phyloP scores from a whole-genome alignment of 2,329 filamentous ascomycete genomes.

The Cytospora piceae region DNA sequence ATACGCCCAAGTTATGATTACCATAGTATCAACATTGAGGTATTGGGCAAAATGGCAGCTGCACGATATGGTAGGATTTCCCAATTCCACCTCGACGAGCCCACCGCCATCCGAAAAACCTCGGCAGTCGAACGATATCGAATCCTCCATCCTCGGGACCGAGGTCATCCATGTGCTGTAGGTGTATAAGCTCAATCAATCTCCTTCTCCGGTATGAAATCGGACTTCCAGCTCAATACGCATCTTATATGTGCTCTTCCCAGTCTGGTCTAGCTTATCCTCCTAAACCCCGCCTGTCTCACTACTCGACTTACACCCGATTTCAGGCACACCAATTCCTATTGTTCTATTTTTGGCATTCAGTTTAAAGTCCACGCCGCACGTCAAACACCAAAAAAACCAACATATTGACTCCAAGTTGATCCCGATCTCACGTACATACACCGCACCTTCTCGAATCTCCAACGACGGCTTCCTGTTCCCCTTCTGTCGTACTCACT shows the following conservation, averaged over 20 bases:
- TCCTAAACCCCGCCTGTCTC: neutral
- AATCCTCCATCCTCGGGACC: neutral
- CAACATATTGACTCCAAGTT: neutral
- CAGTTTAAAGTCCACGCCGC: neutral
- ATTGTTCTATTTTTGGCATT: slow-evolving; percentile 16
- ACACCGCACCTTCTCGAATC: neutral
- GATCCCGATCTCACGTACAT: neutral
- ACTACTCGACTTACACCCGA: slow-evolving; percentile 1
- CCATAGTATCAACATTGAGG: no score
- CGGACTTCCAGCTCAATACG: no score
- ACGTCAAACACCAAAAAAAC: neutral
- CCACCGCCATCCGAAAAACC: neutral
- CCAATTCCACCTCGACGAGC: neutral
- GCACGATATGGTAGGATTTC: neutral
- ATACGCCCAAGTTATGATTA: no score
- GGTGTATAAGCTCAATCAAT: neutral
- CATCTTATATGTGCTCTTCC: neutral
- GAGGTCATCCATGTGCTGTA: neutral
- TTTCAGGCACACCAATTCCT: neutral
- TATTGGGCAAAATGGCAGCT: no score
- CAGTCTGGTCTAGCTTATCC: neutral
- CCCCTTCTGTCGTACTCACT: neutral
- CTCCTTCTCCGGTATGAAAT: neutral
- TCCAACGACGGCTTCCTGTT: neutral
- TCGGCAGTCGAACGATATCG: neutral